Evolutionary conservation across 192 early-diverging fungal species (phyloP).

Genomic region (Endogone sp.): DNA sequence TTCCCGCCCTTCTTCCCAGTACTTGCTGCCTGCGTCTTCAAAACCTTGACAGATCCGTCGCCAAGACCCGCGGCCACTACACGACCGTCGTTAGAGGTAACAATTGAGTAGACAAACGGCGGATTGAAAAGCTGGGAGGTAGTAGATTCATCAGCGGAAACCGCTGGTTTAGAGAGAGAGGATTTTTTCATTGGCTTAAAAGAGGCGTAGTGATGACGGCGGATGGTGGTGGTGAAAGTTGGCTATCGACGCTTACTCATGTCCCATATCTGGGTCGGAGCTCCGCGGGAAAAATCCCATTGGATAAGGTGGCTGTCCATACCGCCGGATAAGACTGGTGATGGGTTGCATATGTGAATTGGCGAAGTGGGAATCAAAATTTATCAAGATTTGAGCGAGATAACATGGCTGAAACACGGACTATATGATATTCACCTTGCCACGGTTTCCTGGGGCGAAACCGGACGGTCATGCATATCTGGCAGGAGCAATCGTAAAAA

Average conservation of each 20-base stretch:
- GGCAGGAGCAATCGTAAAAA: not conserved
- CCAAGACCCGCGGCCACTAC: constrained; percentile 40
- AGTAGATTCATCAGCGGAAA: no score
- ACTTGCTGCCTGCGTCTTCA: no score
- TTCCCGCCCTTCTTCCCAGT: not conserved
- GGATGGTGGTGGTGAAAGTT: no score
- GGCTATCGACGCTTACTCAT: constrained; percentile 44
- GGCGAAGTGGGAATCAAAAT: no score
- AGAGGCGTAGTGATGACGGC: no score
- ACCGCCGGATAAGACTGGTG: constrained; percentile 45
- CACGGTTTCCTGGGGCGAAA: constrained; percentile 42
- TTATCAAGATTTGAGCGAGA: no score
- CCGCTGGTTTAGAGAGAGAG: no score
- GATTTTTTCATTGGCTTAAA: no score
- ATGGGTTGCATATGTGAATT: no score
- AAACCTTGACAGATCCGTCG: constrained; percentile 27
- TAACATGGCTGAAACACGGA: not conserved
- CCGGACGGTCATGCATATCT: constrained; percentile 48
- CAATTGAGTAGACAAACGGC: constrained; percentile 49
- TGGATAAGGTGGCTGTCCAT: constrained; percentile 42
- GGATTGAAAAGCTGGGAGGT: constrained; percentile 52
- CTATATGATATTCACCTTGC: constrained; percentile 35
- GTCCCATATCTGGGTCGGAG: constrained; percentile 25
- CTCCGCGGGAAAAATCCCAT: constrained; percentile 48
- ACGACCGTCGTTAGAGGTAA: constrained; percentile 29